Base-by-base conservation (phyloP, 2,329 filamentous ascomycete species). In the Pseudopyricularia javanii region DNA sequence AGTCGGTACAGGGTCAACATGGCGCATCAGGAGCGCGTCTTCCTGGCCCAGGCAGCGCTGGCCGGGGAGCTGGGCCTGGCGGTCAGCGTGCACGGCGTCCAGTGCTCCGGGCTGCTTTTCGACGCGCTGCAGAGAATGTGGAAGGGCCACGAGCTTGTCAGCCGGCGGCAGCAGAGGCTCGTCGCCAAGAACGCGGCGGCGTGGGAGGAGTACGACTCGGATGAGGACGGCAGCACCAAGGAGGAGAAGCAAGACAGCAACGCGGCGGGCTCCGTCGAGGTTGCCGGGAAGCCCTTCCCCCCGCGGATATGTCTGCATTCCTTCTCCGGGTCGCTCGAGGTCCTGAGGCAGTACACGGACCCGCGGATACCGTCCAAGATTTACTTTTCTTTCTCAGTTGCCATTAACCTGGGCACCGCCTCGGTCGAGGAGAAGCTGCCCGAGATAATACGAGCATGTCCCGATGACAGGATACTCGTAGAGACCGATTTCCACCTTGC, bases 251-350 rank as follows among this genome's bases (percentile, higher is more conserved):
- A 64, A n/a, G 33, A 14, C 5, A 14, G n/a, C 24, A 34, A 14
- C 35, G 34, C 7, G 4, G 14, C 11, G 14, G 3, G 17, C 28
- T 7, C 12, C 22, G 22, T 34, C 17, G 22, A 34, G 12, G 17
- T 35, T 7, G 15, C 22, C 14, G 32, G n/a, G 20, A 82, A 76
- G 55, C 84, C 86, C 0, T 97, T 85, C 59, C 91, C 93, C 4
- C 90, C 91, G 1, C 75, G 91, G 8, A 85, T 97, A 63, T 98
- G 93, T 63, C 79, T 98, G 55, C 93, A 98, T 67, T 96, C 91
- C 0, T 98, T 90, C 67, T 94, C 87, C 49, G 91, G 89, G 0
- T 78, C 85, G 6, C 74, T 80, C 11, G 83, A 93, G 54, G 77
- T 84, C 32, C 70, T 96, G 35, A 83, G 79, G 58, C 89, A 90